Percentiles rank a stretch among this genome's conserved stretches.
These are phyloP conservation scores for Ogataea dorogensis DNA, from an alignment of 805 yeast species.

Conservation along the genomic window DNA sequence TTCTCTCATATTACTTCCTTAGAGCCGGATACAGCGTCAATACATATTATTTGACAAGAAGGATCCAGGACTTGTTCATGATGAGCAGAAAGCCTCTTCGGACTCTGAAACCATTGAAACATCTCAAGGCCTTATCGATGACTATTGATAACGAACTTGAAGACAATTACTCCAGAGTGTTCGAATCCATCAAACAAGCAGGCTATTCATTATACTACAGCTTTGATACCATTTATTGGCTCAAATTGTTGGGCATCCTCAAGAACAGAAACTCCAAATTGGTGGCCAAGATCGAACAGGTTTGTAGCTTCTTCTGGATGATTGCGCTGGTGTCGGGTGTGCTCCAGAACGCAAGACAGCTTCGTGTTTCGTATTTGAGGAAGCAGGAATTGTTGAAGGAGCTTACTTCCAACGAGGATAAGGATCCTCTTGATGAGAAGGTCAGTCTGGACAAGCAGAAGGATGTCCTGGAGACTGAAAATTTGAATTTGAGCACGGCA, in stretches of 20 bases:
- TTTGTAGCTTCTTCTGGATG: conserved; percentile 76
- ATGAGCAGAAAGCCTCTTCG: conserved; percentile 81
- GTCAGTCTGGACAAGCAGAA: conserved; percentile 28
- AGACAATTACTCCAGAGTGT: conserved; percentile 53
- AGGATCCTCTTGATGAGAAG: conserved; percentile 35
- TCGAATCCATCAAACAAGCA: conserved; percentile 54
- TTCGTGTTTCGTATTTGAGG: conserved; percentile 41
- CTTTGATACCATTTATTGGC: conserved; percentile 62
- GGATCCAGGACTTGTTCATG: conserved; percentile 61
- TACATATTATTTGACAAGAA: conserved; percentile 47
- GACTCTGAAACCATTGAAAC: conserved; percentile 76
- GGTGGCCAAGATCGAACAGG: conserved; percentile 48
- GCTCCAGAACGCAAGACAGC: conserved; percentile 54
- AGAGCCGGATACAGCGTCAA: conserved; percentile 51
- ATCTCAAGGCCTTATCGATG: conserved; percentile 64
- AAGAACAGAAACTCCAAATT: conserved; percentile 30
- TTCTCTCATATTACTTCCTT: conserved; percentile 60
- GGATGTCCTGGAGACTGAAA: conserved; percentile 39
- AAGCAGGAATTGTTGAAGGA: conserved; percentile 31
- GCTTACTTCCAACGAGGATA: conserved; percentile 23
- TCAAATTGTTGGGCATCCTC: conserved; percentile 57
- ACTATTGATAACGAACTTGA: conserved; percentile 68
- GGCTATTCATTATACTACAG: conserved; percentile 63
- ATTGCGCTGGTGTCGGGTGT: conserved; percentile 64
- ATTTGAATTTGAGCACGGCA: conserved; percentile 39